Evolutionary conservation across 1,139 yeast genomes (phyloP).

Genomic region (Meyerozyma smithsonii): DNA sequence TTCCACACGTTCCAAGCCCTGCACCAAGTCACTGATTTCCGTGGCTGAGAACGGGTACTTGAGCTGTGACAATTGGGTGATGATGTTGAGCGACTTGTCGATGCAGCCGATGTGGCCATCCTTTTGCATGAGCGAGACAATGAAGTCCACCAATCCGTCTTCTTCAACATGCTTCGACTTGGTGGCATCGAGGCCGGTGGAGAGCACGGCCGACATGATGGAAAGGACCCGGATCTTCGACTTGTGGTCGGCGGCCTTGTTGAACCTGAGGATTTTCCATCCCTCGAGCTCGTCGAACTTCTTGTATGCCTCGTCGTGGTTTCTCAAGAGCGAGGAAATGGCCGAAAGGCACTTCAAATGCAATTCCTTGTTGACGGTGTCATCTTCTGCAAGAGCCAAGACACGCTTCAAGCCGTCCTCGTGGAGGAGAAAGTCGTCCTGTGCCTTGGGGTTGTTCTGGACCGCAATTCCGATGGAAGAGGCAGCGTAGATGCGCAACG

Average conservation of each 20-base stretch:
- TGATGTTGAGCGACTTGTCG: slow-evolving; percentile 56
- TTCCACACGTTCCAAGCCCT: slow-evolving; percentile 41
- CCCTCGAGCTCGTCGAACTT: slow-evolving; percentile 57
- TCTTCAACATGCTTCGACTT: slow-evolving; percentile 38
- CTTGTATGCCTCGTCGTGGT: slow-evolving; percentile 53
- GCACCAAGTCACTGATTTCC: slow-evolving; percentile 40
- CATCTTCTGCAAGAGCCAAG: slow-evolving; percentile 32
- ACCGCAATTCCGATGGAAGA: slow-evolving; percentile 87
- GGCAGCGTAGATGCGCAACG: slow-evolving; percentile 55
- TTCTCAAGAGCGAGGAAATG: slow-evolving; percentile 68
- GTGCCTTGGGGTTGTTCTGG: slow-evolving; percentile 80
- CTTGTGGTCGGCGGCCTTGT: slow-evolving; percentile 22
- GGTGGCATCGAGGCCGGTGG: slow-evolving; percentile 43
- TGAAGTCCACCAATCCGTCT: slow-evolving; percentile 32
- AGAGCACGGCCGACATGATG: slow-evolving; percentile 51
- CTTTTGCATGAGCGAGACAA: slow-evolving; percentile 31
- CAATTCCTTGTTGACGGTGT: slow-evolving; percentile 29
- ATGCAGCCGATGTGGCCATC: slow-evolving; percentile 48
- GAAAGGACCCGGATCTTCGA: slow-evolving; percentile 53
- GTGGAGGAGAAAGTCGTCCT: slow-evolving; percentile 54
- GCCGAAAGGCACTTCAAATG: slow-evolving; percentile 72
- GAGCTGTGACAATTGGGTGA: slow-evolving; percentile 43
- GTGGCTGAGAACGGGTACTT: slow-evolving; percentile 42
- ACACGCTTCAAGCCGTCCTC: slow-evolving; percentile 45
- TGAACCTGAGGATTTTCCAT: slow-evolving; percentile 41